Evolutionary conservation across 2,329 filamentous ascomycete species (phyloP), one percentile per base, ranked within the genome.

Genomic region (Diaporthe sp.): DNA sequence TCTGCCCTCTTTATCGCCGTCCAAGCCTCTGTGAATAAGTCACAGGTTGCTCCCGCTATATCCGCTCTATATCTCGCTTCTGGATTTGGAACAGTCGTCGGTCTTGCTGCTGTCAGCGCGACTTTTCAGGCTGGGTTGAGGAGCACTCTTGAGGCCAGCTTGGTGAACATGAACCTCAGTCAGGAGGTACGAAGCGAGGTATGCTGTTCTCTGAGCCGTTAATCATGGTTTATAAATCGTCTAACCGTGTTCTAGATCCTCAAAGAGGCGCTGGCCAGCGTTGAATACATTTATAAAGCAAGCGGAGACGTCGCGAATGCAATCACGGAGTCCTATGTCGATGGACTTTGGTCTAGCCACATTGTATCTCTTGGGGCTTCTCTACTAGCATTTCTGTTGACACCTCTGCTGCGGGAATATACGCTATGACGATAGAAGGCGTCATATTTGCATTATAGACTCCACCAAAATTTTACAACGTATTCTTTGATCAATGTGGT

Each of bases 1-100:
- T 84, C 82, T 35, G 83, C 84, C 4, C 79, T 85, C 0, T 86
- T 87, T 73, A 83, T 87, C 71, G 81, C 84, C 0, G 77, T 86
- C 1, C 85, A 87, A 70, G 83, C 82, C 4, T 83, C 83, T 30
- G 81, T 85, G 4, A 78, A 83, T 30, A 81, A 81, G 0, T 76
- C 79, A 0, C 82, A 86, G 73, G 82, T 84, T 44, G 84, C 85
- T 0, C 80, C 85, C 0, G 85, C 85, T 25, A 81, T 85, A 7
- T 85, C 85, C 1, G 81, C 83, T 2, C 80, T 86, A 39, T 87
- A 84, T 61, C 78, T 87, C 4, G 80, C 81, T 0, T 77, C 78
- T 2, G 83, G 83, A 0, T 77, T 86, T 5, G 82, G 83, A n/a
- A 76, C 80, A 2, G 83, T 86, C 0, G 73, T 85, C 5, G 85